Base-by-base conservation (phyloP, 345 rosid genomes). In the Gossypium sturtianum region DNA sequence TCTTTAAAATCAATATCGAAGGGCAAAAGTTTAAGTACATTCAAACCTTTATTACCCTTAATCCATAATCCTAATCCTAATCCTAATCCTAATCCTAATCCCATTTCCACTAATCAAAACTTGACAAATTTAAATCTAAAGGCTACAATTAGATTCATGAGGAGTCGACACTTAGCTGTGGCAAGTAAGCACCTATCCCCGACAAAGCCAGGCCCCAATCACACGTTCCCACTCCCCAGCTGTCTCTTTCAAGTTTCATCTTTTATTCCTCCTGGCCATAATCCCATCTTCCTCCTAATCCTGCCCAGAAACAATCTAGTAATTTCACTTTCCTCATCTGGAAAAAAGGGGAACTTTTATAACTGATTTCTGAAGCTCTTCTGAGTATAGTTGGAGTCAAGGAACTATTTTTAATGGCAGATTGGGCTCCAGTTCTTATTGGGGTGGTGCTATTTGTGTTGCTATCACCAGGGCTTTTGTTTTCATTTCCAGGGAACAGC, bases 351-450 rank as follows among this genome's bases (percentile, higher is more conserved):
- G 23, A n/a, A 12, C 53, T 66, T 66, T 45, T 47, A 0, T 1
- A 12, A 48, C 71, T 66, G 41, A 22, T 66, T 66, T 47, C 38
- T 66, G 71, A 66, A 66, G 54, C 38, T 66, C 9, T 45, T 22
- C n/a, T 65, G 0, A 10, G 44, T 64, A 38, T 0, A 41, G 15
- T 10, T 12, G 5, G 9, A 10, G 51, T 20, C 12, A 67, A 23
- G 54, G 19, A 43, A 17, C 3, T 23, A 9, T 72, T 60, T 15
- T 25, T n/a, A 76, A 91, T 93, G 97, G 91, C 93, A n/a, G 99
- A 95, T 80, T 93, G 99, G 98, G 99, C 93, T 41, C 99, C 98
- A 1, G 92, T 93, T 20, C 6, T 95, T 29, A 79, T 95, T 52
- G 99, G 97, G 9, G 93, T 93, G 65, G 81, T 93, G 47, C 79